Conservation (phyloP, 1,284 basidiomycete genomes). For the Pterulicium gracile region DNA sequence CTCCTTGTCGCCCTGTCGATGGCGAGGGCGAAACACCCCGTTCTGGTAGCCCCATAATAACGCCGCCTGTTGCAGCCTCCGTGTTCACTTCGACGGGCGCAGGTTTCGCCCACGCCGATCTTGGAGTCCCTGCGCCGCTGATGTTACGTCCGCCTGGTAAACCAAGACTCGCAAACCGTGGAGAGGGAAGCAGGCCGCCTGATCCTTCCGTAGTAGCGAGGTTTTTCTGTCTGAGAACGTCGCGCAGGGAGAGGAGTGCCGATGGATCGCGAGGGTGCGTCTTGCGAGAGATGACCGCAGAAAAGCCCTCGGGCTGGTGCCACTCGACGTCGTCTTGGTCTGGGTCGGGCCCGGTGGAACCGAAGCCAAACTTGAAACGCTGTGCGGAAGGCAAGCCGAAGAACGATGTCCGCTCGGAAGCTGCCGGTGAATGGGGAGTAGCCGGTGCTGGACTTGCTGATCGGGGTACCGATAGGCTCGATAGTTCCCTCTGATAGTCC, state of each 20-base stretch:
- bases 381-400: conserved; percentile 30
- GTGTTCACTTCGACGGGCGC: conserved; percentile 40
- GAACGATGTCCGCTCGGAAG: conserved; percentile 34
- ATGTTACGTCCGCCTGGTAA: conserved; percentile 7
- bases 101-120: conserved; percentile 46
- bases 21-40: conserved; percentile 15
- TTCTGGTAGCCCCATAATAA: conserved; percentile 27
- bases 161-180: conserved; percentile 9
- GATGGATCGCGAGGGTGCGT: conserved; percentile 51
- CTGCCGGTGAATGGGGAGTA: conserved; percentile 14
- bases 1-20: neutral
- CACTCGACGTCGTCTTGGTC: conserved; percentile 47
- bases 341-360: conserved; percentile 34
- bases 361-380: conserved; percentile 23
- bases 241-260: conserved; percentile 43
- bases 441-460: conserved; percentile 16
- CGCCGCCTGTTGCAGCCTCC: conserved; percentile 38
- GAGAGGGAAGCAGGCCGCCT: conserved; percentile 9
- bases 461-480: conserved; percentile 26
- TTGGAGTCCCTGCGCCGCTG: conserved; percentile 18
- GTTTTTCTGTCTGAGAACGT: conserved; percentile 43
- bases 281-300: conserved; percentile 48
- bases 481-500: conserved; percentile 52
- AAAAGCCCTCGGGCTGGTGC: conserved; percentile 50
- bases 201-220: conserved; percentile 19